Conservation (phyloP, 768 basidiomycete genomes). For the Tricholomella constricta region DNA sequence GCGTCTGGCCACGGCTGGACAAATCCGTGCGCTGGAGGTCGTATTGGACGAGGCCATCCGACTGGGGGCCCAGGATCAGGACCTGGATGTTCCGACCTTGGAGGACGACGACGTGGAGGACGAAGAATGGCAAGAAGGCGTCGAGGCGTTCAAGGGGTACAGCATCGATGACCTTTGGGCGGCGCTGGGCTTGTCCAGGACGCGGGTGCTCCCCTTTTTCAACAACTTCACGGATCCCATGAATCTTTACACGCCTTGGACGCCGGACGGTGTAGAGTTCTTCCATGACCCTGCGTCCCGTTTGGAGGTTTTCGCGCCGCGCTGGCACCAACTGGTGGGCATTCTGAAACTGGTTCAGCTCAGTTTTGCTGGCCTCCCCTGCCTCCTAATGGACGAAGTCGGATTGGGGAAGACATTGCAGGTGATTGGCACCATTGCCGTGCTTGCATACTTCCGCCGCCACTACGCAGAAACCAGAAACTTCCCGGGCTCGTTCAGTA, state of each 20-base stretch:
- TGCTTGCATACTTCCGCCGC: not conserved
- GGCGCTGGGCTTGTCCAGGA: not conserved
- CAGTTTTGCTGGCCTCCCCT: not conserved
- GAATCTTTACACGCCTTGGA: not conserved
- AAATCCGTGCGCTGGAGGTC: too few species aligned
- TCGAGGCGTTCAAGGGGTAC: not conserved
- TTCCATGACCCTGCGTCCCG: not conserved
- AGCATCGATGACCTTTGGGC: not conserved
- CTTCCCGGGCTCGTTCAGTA: not conserved
- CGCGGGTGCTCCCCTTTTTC: not conserved
- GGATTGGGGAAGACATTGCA: slow-evolving; percentile 6
- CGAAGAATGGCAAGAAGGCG: not conserved
- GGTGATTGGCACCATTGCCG: not conserved
- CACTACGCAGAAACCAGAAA: not conserved
- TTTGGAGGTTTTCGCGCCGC: not conserved
- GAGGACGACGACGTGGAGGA: too few species aligned
- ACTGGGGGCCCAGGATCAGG: too few species aligned
- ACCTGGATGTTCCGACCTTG: too few species aligned
- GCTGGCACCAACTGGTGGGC: slow-evolving; percentile 5
- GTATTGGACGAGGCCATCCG: too few species aligned
- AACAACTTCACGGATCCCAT: not conserved
- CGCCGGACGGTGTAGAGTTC: not conserved
- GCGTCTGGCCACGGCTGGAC: too few species aligned
- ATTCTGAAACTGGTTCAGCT: not conserved
- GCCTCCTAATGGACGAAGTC: slow-evolving; percentile 5